These are phyloP conservation scores for Picochlorum sp. DNA, from an alignment of 139 green algal genomes.

Conservation along the genomic window DNA sequence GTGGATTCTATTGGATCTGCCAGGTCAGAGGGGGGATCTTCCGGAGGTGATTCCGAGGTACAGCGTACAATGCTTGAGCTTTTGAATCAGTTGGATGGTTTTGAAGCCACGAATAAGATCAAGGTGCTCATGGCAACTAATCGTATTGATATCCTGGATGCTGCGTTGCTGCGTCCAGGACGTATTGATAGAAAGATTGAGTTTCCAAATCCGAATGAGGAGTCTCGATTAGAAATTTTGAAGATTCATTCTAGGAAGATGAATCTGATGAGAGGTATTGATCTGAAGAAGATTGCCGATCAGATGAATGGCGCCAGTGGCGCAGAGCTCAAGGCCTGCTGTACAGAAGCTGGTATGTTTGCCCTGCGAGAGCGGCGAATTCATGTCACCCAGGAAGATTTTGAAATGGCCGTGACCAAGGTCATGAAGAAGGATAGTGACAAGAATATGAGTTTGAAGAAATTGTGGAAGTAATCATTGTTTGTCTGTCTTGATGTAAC, in stretches of 20 bases:
- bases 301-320: constrained; percentile 83
- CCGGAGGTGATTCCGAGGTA: constrained; percentile 91
- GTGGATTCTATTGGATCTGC: constrained; percentile 96
- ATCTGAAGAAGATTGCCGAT: constrained; percentile 90
- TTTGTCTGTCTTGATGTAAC: neutral
- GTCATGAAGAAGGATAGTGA: constrained; percentile 94
- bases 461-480: constrained; percentile 88
- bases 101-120: constrained; percentile 98
- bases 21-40: constrained; percentile 54
- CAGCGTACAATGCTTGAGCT: constrained; percentile 99
- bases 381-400: constrained; percentile 98
- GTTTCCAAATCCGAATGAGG: constrained; percentile 95
- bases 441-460: constrained; percentile 91
- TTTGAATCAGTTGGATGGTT: constrained; percentile 99
- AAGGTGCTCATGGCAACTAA: constrained; percentile 99
- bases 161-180: constrained; percentile 91
- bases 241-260: constrained; percentile 89
- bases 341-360: constrained; percentile 99
- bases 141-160: constrained; percentile 97
- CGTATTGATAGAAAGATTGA: constrained; percentile 99
- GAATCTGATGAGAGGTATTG: constrained; percentile 90
- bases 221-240: constrained; percentile 86
- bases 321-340: constrained; percentile 94
- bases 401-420: constrained; percentile 99
- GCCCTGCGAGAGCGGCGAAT: constrained; percentile 91